Conservation (phyloP, 768 basidiomycete species). For the Leccinum subtestaceum region DNA sequence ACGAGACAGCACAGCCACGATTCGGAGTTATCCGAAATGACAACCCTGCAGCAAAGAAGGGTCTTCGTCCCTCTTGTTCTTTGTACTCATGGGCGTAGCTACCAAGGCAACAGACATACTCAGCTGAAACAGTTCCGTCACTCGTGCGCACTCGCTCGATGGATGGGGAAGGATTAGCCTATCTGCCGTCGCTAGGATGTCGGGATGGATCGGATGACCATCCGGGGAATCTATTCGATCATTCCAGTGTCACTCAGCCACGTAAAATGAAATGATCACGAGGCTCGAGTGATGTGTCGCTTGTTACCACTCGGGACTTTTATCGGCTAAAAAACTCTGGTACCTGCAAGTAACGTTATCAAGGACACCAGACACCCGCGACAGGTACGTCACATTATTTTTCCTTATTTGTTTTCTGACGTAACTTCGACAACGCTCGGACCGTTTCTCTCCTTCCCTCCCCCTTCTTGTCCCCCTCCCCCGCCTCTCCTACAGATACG, state of each 20-base stretch:
- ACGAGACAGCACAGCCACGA: not conserved
- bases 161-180: not conserved
- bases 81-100: not conserved
- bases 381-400: no score
- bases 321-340: no score
- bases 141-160: not conserved
- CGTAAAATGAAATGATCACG: not conserved
- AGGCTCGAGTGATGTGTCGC: no score
- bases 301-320: no score
- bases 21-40: not conserved
- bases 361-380: no score
- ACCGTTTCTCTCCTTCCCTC: no score
- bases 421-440: no score
- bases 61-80: not conserved
- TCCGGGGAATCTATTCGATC: not conserved
- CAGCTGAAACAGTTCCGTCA: not conserved
- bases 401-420: no score
- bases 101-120: not conserved
- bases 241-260: not conserved
- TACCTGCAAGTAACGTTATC: no score
- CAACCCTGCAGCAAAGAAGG: not conserved
- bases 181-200: not conserved
- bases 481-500: no score
- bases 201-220: not conserved
- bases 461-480: no score